Evolutionary conservation across 768 basidiomycete species (phyloP), one percentile per base, ranked within the genome.

Genomic region (Scleroderma bovista): DNA sequence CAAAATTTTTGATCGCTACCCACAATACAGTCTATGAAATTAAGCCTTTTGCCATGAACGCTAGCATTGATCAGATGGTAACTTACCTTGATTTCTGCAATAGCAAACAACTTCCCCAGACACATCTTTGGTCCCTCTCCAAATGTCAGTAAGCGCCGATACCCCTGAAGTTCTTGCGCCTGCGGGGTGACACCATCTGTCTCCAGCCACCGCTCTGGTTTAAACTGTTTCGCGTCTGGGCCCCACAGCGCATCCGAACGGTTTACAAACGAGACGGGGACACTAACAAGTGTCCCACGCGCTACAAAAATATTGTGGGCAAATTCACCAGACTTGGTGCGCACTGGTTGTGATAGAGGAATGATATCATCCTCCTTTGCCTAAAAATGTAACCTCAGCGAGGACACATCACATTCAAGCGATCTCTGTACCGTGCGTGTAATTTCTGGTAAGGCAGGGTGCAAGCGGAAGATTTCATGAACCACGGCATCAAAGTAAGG

Each of bases 241-340:
- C 86, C 86, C 86, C 86, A 88, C 26, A 84, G 60, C 1, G 62
- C 65, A 44, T 70, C 71, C 17, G 77, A 75, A 7, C 69, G 61
- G 60, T 86, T 84, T 43, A 81, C 68, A n/a, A 66, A 63, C 7
- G 60, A 46, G 23, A 82, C 70, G 1, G 77, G 74, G 3, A 75
- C 60, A 12, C 66, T 50, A 26, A 86, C 50, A 1, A 56, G 48
- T 1, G 74, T 76, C 5, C 77, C 81, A 51, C 76, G 78, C n/a
- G 70, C 64, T 33, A 84, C 62, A 6, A 67, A 40, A 43, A 84
- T 62, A 16, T 64, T 67, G 17, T 68, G 61, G 12, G 76, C 66
- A 0, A 57, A 53, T 38, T 68, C 58, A 0, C 80, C 80, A 0
- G 73, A 61, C 1, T 62, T 53, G 0, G 75, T 76, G 12, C 56